A percentile compares a stretch with the other conserved stretches of the same genome.
phyloP scores from a whole-genome alignment of 2,329 filamentous ascomycete genomes.

The Thelonectria blattea region DNA sequence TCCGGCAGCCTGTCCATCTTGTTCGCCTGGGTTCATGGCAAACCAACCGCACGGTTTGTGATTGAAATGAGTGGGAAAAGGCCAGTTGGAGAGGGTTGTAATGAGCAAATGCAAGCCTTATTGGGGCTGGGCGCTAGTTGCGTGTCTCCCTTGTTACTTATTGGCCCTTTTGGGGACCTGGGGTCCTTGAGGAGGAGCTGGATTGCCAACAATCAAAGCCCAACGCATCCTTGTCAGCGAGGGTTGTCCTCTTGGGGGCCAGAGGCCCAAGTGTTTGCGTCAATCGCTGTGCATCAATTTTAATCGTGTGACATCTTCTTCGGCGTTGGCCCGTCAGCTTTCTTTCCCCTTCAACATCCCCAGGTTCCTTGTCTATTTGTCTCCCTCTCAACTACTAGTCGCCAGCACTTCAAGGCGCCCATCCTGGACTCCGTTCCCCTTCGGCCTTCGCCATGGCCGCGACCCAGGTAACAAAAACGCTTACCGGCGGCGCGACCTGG shows the following conservation, averaged over 20 bases:
- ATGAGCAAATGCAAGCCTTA: background rate
- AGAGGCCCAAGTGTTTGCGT: background rate
- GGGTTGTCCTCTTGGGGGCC: background rate
- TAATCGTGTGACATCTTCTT: background rate
- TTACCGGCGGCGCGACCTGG: no score
- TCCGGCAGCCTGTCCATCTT: constrained; percentile 41
- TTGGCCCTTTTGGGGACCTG: no score
- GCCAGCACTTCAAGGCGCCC: no score
- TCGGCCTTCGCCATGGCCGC: no score
- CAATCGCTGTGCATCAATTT: background rate
- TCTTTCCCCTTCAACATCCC: background rate
- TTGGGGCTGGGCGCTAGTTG: background rate
- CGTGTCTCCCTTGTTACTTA: background rate
- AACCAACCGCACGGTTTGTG: background rate
- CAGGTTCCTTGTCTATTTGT: background rate
- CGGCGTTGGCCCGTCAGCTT: background rate
- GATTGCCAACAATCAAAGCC: no score
- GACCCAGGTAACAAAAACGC: no score
- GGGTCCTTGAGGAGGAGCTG: background rate
- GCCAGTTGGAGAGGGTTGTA: background rate
- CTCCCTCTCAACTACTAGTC: background rate
- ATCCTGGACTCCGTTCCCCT: no score
- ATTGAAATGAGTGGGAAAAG: background rate
- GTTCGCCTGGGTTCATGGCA: background rate
- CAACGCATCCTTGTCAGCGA: no score